These are phyloP conservation scores for Coriolopsis trogii DNA, from an alignment of 1,284 basidiomycete species.

Conservation along the genomic window DNA sequence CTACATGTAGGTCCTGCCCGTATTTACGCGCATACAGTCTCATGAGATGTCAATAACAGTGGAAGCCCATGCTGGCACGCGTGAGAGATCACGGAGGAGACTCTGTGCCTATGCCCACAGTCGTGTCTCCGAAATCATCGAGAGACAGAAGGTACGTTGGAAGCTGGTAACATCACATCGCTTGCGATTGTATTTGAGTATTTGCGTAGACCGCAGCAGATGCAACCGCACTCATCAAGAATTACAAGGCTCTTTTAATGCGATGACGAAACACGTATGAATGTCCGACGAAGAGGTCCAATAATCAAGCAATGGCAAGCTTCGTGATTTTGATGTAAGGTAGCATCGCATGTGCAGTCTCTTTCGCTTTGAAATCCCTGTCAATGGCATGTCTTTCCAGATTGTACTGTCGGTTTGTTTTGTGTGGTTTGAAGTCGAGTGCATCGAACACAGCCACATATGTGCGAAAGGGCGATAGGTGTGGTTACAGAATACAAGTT, in stretches of 20 bases:
- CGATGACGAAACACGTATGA: conserved; percentile 19
- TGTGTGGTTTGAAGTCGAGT: too few relatives aligned
- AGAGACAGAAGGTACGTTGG: conserved; percentile 43
- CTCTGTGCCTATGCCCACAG: conserved; percentile 40
- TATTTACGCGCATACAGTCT: not conserved
- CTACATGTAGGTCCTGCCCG: conserved; percentile 35
- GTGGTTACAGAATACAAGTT: too few relatives aligned
- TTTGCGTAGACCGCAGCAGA: conserved; percentile 42
- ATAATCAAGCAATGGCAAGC: too few relatives aligned
- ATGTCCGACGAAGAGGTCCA: too few relatives aligned
- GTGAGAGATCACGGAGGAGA: conserved; percentile 40
- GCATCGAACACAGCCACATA: too few relatives aligned
- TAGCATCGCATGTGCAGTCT: too few relatives aligned
- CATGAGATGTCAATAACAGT: conserved; percentile 27
- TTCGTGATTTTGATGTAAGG: too few relatives aligned
- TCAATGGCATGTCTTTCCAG: too few relatives aligned
- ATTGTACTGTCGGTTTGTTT: too few relatives aligned
- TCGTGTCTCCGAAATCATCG: conserved; percentile 42
- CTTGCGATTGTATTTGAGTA: not conserved
- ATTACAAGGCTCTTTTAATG: conserved; percentile 46
- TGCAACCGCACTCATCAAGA: conserved; percentile 45
- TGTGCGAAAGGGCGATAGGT: too few relatives aligned
- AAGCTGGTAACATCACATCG: not conserved
- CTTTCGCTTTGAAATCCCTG: too few relatives aligned
- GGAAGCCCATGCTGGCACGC: conserved; percentile 36